Base-by-base conservation (phyloP, 768 basidiomycete genomes). In the Paxillus ammoniavirescens region DNA sequence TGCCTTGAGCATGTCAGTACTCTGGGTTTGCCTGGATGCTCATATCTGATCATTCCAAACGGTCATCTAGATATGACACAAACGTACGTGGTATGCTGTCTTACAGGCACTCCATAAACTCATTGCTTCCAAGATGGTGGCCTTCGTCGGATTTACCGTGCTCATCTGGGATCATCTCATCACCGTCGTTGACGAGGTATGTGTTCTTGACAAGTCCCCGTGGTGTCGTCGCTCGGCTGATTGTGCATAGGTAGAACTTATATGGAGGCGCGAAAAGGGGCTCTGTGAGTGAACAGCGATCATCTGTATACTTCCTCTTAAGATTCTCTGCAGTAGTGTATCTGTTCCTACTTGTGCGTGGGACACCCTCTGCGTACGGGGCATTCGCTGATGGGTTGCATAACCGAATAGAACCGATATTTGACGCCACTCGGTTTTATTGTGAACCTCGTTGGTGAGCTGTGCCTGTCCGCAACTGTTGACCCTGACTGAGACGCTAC, bases 351-450 rank as follows among this genome's bases (percentile, higher is more conserved):
- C 18, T 77, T 33, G 75, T 76, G 58, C 45, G 73, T 55, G 2
- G 8, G 41, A 38, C 40, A 18, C 15, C 3, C 15, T 13, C 4
- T 33, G 38, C 43, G 9, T 30, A 31, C 18, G 33, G 30, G 6
- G 17, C 43, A 15, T 17, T 49, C 73, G 72, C 66, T 52, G 36
- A 14, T 8, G 6, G 7, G 18, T 45, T 33, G 49, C 43, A 55
- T n/a, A 1, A 8, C 36, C 5, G 13, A 37, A 33, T 48, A 86
- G 83, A 86, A 86, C 59, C 79, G 84, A 23, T 87, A 87, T 59
- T 66, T 86, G 17, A 84, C 81, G 0, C 84, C 84, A 0, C 67
- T 86, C 2, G 82, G 80, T 1, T 86, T 87, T 61, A 77, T 84
- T 15, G 63, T 85, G 42, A 84, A 85, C 53, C 61, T 84, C 0